Conservation (phyloP, 2,329 filamentous ascomycete species). For the Ilyonectria sp. region DNA sequence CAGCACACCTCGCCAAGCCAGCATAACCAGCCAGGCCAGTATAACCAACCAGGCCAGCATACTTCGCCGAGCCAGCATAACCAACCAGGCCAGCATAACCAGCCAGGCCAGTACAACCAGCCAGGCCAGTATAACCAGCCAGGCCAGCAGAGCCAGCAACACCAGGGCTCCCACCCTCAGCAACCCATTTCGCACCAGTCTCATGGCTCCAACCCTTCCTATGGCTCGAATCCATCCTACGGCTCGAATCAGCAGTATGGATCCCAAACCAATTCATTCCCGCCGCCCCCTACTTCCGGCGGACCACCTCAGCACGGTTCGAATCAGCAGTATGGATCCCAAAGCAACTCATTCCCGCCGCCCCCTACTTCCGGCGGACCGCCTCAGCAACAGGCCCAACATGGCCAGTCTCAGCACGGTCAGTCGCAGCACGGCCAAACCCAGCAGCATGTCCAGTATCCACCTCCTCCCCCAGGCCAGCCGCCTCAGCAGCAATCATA, state of each 20-base stretch:
- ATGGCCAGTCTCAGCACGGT: constrained; percentile 33
- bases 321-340: constrained; percentile 18
- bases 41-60: constrained; percentile 16
- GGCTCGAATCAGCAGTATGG: constrained; percentile 30
- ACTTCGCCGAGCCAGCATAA: too few species aligned
- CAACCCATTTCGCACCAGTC: constrained; percentile 38
- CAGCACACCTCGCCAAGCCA: constrained; percentile 14
- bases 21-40: constrained; percentile 1
- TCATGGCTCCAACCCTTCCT: constrained; percentile 38
- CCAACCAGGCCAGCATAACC: constrained; percentile 5
- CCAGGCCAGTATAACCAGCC: constrained; percentile 49
- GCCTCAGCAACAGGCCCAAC: constrained; percentile 39
- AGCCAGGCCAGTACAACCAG: constrained; percentile 32
- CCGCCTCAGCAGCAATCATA: constrained; percentile 41
- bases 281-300: not conserved
- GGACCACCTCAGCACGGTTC: constrained; percentile 28
- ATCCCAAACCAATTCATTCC: constrained; percentile 44
- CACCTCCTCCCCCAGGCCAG: constrained; percentile 41
- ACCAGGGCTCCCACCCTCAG: constrained; percentile 20
- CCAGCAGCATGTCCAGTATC: constrained; percentile 29
- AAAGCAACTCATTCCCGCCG: constrained; percentile 46
- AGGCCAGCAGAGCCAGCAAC: constrained; percentile 16
- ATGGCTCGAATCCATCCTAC: constrained; percentile 41
- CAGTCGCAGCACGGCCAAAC: constrained; percentile 37
- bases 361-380: constrained; percentile 40